Evolutionary conservation across 2,329 filamentous ascomycete species (phyloP), one percentile per base, ranked within the genome.

Genomic region (Colletotrichum navitas): DNA sequence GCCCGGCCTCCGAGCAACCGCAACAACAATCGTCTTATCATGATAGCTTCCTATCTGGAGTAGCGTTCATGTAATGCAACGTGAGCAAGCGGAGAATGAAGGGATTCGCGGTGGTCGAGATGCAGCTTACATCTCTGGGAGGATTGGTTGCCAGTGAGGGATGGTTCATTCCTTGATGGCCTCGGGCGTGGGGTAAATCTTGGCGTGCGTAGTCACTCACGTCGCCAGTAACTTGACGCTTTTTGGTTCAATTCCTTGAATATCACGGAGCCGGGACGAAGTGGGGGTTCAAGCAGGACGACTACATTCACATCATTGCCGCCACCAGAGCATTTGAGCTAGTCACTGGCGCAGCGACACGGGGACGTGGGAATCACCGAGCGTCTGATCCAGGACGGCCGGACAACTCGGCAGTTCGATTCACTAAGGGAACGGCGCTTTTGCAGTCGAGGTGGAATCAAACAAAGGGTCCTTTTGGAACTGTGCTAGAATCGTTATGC

Each of bases 11-110:
- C 29, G 10, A 24, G 51, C 12, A 3, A n/a, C 16, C 3, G 39
- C 21, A n/a, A 29, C 18, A 12, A 14, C 47, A 41, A 26, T 58
- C 29, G 41, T 24, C 39, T 49, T 29, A 71, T 56, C 55, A 51
- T n/a, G 21, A 51, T 49, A 68, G 12, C 56, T 71, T 71, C 68
- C 58, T 68, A 63, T 63, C 45, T 5, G 34, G 68, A 45, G 45
- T 59, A 60, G 68, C 45, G 59, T 41, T 29, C 45, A 55, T 68
- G 43, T 64, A 24, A 68, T 68, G 59, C 45, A 63, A 68, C 68
- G 11, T 41, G 14, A 26, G 6, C 24, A 16, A 71, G 64, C 52
- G 68, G 51, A 68, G 41, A 58, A 63, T 36, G n/a, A 67, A 52
- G 11, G 29, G 11, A 26, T 26, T 36, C 14, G 54, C 16, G 36